Conservation (phyloP, 768 basidiomycete species). For the Psilocybe tampanensis region DNA sequence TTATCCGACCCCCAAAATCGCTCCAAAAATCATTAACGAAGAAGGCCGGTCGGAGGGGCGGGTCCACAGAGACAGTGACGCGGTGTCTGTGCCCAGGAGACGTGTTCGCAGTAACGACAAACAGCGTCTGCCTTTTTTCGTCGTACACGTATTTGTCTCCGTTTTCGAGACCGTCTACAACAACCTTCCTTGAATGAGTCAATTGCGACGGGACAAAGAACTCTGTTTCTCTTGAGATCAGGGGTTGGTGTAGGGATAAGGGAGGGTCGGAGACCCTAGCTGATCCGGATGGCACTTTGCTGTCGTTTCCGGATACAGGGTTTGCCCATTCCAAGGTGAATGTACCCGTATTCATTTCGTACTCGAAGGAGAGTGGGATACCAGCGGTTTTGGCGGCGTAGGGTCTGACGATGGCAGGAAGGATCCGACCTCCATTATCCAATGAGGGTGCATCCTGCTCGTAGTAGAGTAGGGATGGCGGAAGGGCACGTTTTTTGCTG, state of each 20-base stretch:
- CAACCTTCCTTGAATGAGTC: constrained; percentile 55
- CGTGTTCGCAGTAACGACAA: constrained; percentile 52
- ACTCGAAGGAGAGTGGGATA: constrained; percentile 71
- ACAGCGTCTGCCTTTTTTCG: constrained; percentile 71
- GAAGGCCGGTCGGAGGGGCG: constrained; percentile 54
- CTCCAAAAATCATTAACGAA: constrained; percentile 64
- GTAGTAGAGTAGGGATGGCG: constrained; percentile 53
- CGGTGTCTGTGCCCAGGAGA: constrained; percentile 48
- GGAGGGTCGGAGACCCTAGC: constrained; percentile 38
- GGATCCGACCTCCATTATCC: constrained; percentile 81
- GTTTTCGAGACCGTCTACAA: constrained; percentile 56
- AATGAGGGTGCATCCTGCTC: constrained; percentile 68
- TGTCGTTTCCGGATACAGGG: constrained; percentile 22
- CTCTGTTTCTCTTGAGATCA: constrained; percentile 73
- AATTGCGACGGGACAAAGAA: constrained; percentile 75
- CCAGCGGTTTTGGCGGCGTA: constrained; percentile 92
- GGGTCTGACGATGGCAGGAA: constrained; percentile 82
- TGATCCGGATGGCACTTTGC: not conserved
- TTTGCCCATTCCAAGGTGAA: constrained; percentile 70
- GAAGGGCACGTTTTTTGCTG: constrained; percentile 60
- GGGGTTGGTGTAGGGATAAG: constrained; percentile 34
- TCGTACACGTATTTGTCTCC: constrained; percentile 63
- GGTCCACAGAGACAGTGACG: constrained; percentile 56
- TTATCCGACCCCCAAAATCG: constrained; percentile 44
- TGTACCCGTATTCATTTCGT: constrained; percentile 74